Percentiles rank a stretch among this genome's conserved stretches.
Evolutionary conservation across 208 protist genomes (phyloP).

Genomic region (Blastocrithidia nonstop): DNA sequence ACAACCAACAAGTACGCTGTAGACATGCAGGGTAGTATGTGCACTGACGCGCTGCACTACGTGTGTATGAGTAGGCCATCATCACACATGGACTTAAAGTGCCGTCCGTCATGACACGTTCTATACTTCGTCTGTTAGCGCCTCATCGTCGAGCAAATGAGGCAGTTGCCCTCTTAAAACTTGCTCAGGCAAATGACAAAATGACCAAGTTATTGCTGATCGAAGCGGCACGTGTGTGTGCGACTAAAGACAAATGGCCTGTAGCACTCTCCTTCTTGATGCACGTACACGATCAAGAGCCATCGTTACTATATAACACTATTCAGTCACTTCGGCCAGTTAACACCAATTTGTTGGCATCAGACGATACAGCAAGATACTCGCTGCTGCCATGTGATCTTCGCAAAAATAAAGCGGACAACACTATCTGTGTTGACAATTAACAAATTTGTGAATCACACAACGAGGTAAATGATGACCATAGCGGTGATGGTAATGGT

Average conservation of each 20-base stretch:
- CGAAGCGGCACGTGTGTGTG: conserved; percentile 51
- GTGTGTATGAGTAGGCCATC: conserved; percentile 44
- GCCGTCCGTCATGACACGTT: conserved; percentile 38
- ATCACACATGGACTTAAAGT: conserved; percentile 38
- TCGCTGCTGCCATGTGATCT: too few relatives aligned
- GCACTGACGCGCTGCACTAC: conserved; percentile 44
- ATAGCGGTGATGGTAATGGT: not conserved
- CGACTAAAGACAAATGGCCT: conserved; percentile 25
- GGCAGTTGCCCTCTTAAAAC: conserved; percentile 34
- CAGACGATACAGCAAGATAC: too few relatives aligned
- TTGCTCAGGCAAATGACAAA: conserved; percentile 42
- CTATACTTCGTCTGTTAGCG: conserved; percentile 51
- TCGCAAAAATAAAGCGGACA: too few relatives aligned
- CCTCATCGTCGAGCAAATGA: conserved; percentile 41
- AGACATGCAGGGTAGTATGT: conserved; percentile 15
- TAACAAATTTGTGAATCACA: conserved; percentile 8
- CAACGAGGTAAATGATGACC: conserved; percentile 8
- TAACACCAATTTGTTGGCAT: conserved; percentile 27
- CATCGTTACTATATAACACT: conserved; percentile 22
- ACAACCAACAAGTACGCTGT: conserved; percentile 42
- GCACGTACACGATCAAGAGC: conserved; percentile 41
- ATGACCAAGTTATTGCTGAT: conserved; percentile 62
- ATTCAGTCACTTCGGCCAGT: conserved; percentile 55
- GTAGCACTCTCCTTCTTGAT: conserved; percentile 35
- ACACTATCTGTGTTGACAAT: conserved; percentile 16